These are phyloP conservation scores for Olyra latifolia DNA, from an alignment of 176 grass and related monocot genomes.

Conservation along the genomic window DNA sequence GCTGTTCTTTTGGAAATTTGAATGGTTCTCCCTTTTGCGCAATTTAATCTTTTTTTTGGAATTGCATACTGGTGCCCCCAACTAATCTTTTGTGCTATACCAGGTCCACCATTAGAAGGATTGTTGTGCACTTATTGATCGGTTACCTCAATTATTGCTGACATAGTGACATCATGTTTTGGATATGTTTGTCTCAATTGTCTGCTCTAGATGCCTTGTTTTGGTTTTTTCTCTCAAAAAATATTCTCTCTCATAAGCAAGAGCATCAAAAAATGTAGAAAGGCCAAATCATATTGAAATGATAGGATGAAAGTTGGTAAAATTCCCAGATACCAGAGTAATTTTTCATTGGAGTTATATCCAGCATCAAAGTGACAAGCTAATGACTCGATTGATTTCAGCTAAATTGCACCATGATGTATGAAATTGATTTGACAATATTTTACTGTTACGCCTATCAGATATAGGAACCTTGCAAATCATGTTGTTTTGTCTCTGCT, in stretches of 20 bases:
- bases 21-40: background rate
- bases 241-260: background rate
- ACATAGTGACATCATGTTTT: background rate
- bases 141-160: slow-evolving; percentile 6
- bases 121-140: background rate
- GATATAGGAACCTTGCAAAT: background rate
- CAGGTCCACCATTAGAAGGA: background rate
- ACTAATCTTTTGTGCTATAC: background rate
- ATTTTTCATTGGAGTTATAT: background rate
- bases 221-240: background rate
- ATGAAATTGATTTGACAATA: background rate
- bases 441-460: background rate
- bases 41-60: background rate
- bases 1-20: background rate
- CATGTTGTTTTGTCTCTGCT: background rate
- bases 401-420: background rate
- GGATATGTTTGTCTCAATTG: background rate
- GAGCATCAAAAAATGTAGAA: background rate
- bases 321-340: background rate
- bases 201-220: background rate
- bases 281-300: background rate
- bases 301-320: background rate
- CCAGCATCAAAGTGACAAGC: background rate
- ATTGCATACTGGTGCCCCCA: background rate
- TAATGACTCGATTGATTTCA: background rate